Evolutionary conservation across 371 early-diverging fungal species (phyloP).

Genomic region (Apophysomyces trapeziformis): DNA sequence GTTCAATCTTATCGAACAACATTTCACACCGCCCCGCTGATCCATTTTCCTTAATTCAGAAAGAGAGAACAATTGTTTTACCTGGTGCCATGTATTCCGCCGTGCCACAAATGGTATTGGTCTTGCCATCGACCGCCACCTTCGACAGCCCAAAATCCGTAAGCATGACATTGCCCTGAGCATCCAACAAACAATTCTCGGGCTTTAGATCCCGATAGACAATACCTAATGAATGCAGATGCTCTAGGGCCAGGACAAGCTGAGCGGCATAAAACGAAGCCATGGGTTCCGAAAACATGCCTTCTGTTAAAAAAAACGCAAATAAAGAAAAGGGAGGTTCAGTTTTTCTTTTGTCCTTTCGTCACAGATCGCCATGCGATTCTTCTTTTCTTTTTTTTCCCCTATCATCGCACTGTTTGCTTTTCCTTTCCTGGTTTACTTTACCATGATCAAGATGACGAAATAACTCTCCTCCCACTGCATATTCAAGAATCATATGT

Average conservation of each 20-base stretch:
- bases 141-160: constrained; percentile 94
- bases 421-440: constrained; percentile 7
- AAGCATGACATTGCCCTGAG: constrained; percentile 80
- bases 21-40: neutral
- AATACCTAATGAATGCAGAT: constrained; percentile 84
- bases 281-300: constrained; percentile 76
- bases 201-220: constrained; percentile 91
- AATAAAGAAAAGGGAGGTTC: neutral
- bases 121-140: constrained; percentile 66
- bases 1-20: neutral
- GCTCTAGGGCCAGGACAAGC: constrained; percentile 84
- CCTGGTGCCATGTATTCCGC: constrained; percentile 79
- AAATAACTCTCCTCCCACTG: constrained; percentile 99
- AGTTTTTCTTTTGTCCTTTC: too few relatives aligned
- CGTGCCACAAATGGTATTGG: constrained; percentile 93
- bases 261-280: constrained; percentile 87
- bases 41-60: neutral
- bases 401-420: too few relatives aligned
- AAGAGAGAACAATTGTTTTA: constrained; percentile 7
- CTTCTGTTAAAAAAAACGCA: constrained; percentile 54
- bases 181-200: constrained; percentile 87
- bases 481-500: constrained; percentile 97
- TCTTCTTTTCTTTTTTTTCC: too few relatives aligned
- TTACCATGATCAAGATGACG: constrained; percentile 71
- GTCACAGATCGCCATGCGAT: too few relatives aligned